Conservation (phyloP, 2,329 filamentous ascomycete species). For the Fusarium coicis region DNA sequence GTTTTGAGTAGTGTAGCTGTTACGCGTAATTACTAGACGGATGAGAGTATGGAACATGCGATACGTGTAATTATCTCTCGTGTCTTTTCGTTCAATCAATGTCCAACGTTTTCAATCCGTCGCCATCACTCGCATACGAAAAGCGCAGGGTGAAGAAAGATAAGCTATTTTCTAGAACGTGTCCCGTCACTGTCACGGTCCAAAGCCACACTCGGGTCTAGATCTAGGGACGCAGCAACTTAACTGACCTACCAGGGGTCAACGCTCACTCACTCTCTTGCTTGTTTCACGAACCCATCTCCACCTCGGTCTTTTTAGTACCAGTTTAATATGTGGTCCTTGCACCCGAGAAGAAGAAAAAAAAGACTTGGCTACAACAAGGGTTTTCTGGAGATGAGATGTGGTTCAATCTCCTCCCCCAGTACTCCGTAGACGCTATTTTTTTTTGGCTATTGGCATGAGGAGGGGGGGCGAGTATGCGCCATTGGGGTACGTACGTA, state of each 20-base stretch:
- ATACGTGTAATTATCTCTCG: neutral
- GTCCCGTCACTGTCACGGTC: neutral
- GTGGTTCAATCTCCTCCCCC: slow-evolving; percentile 1
- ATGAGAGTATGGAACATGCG: neutral
- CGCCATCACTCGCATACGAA: neutral
- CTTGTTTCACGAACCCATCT: neutral
- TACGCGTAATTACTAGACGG: slow-evolving; percentile 1
- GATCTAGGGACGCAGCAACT: neutral
- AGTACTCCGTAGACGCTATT: neutral
- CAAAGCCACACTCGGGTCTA: neutral
- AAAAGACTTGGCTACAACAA: slow-evolving; percentile 1
- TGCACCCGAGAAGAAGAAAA: neutral
- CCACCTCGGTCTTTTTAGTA: neutral
- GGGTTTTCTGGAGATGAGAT: neutral
- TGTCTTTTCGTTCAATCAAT: neutral
- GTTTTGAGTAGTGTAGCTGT: neutral
- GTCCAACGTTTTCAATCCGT: neutral
- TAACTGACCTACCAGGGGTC: neutral
- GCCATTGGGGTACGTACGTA: neutral
- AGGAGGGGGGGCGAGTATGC: neutral
- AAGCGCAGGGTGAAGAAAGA: neutral
- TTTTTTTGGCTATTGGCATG: neutral
- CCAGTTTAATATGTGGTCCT: slow-evolving; percentile 16
- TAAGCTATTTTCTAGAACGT: neutral
- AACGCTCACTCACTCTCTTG: neutral